These are phyloP conservation scores for Dalbergia oliveri DNA, from an alignment of 306 rosid species.

Conservation along the genomic window DNA sequence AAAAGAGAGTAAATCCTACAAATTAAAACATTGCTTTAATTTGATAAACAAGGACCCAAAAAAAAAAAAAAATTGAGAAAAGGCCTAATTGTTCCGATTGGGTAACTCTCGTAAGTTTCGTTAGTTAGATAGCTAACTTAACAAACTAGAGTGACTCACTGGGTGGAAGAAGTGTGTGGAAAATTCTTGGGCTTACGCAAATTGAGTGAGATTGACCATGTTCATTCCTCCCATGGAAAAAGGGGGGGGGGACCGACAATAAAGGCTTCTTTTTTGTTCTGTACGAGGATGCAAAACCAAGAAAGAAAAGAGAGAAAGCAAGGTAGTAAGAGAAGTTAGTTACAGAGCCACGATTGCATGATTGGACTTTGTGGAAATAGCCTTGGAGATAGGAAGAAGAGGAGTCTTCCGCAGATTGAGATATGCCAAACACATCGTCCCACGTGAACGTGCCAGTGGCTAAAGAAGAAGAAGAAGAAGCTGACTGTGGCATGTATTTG, in stretches of 20 bases:
- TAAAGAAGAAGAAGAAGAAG: conserved; percentile 41
- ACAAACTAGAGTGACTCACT: no score
- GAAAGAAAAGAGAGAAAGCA: not conserved
- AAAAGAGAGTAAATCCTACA: not conserved
- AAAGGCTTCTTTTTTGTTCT: not conserved
- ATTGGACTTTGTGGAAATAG: conserved; percentile 69
- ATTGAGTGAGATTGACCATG: not conserved
- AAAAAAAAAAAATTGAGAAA: no score
- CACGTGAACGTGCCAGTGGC: conserved; percentile 59
- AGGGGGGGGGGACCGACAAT: not conserved
- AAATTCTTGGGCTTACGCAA: not conserved
- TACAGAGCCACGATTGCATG: conserved; percentile 84
- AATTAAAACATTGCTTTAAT: not conserved
- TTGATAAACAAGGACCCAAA: no score
- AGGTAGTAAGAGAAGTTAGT: conserved; percentile 11
- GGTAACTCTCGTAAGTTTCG: no score
- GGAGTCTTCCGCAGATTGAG: conserved; percentile 52
- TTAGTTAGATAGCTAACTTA: no score
- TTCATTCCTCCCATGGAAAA: not conserved
- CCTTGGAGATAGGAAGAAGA: conserved; percentile 68
- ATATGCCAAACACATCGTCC: conserved; percentile 62
- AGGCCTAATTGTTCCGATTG: no score
- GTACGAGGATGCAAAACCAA: not conserved
- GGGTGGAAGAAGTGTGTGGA: no score
- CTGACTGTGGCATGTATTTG: not conserved